phyloP scores from a whole-genome alignment of 2,329 filamentous ascomycete genomes.

The Epichloe scottii region DNA sequence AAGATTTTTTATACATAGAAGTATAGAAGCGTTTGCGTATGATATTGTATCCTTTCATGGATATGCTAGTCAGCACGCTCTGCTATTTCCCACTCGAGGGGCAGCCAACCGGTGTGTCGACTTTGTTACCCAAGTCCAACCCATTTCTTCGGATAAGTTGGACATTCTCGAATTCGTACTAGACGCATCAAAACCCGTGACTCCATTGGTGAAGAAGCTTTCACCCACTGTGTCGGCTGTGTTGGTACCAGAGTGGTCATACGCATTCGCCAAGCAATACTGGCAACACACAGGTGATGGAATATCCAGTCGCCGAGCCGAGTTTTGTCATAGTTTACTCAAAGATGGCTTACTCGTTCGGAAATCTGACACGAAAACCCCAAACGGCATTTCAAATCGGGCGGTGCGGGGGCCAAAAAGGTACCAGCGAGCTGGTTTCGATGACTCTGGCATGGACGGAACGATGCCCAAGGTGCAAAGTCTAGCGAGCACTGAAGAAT shows the following conservation, averaged over 20 bases:
- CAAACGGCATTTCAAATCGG: conserved; percentile 20
- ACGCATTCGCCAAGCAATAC: conserved; percentile 73
- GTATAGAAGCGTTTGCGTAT: conserved; percentile 59
- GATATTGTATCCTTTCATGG: conserved; percentile 56
- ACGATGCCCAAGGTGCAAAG: conserved; percentile 9
- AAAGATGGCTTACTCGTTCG: conserved; percentile 48
- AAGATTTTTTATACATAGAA: conserved; percentile 85
- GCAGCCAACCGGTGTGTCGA: conserved; percentile 61
- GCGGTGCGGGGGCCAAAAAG: conserved; percentile 60
- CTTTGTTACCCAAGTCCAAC: conserved; percentile 53
- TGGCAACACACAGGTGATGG: conserved; percentile 97
- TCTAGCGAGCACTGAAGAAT: conserved; percentile 20
- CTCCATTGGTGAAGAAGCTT: conserved; percentile 40
- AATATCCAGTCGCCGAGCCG: conserved; percentile 77
- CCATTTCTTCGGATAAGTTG: conserved; percentile 35
- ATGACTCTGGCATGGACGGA: conserved; percentile 15
- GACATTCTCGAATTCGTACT: conserved; percentile 51
- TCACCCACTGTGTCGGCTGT: conserved; percentile 55
- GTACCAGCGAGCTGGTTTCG: conserved; percentile 49
- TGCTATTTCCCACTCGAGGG: conserved; percentile 66
- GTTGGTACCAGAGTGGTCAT: conserved; percentile 55
- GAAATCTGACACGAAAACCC: conserved; percentile 14
- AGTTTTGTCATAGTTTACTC: conserved; percentile 72
- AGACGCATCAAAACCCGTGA: conserved; percentile 37
- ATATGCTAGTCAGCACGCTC: conserved; percentile 50